Evolutionary conservation across 2,329 filamentous ascomycete genomes (phyloP).

Genomic region (Pseudocercospora cruenta): DNA sequence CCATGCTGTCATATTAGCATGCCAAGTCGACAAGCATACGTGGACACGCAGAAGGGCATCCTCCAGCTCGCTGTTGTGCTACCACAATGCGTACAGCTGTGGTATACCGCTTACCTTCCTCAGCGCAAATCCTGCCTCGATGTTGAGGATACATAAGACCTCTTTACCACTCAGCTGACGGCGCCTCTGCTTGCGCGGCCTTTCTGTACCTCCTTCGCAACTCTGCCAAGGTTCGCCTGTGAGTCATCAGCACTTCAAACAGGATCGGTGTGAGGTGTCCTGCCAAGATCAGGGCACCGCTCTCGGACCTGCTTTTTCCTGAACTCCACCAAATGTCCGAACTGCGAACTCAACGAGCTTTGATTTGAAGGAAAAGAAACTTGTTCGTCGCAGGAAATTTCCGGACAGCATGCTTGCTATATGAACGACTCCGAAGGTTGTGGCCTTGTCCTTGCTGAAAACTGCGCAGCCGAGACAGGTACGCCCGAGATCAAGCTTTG

Average conservation of each 20-base stretch:
- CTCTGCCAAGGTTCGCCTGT: not conserved
- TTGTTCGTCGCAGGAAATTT: slow-evolving; percentile 1
- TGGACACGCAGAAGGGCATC: not conserved
- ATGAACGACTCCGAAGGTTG: not conserved
- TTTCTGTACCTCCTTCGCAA: not conserved
- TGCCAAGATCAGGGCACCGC: not conserved
- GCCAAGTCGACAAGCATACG: slow-evolving; percentile 2
- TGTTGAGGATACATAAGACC: not conserved
- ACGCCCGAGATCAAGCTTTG: not conserved
- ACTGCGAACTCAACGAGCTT: not conserved
- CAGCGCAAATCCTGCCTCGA: not conserved
- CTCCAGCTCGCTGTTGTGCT: not conserved
- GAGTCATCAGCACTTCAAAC: not conserved
- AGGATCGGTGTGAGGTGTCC: not conserved
- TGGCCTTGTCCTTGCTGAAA: not conserved
- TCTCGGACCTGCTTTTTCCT: not conserved
- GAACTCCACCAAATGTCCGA: not conserved
- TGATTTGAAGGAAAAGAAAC: not conserved
- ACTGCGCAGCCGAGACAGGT: not conserved
- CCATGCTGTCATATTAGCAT: not conserved
- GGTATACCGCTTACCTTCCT: not conserved
- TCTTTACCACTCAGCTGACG: slow-evolving; percentile 1
- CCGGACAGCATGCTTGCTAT: not conserved
- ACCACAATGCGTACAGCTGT: not conserved
- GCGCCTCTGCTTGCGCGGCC: slow-evolving; percentile 4